Conservation (phyloP, 2,329 filamentous ascomycete species). For the Xylariaceae sp. region DNA sequence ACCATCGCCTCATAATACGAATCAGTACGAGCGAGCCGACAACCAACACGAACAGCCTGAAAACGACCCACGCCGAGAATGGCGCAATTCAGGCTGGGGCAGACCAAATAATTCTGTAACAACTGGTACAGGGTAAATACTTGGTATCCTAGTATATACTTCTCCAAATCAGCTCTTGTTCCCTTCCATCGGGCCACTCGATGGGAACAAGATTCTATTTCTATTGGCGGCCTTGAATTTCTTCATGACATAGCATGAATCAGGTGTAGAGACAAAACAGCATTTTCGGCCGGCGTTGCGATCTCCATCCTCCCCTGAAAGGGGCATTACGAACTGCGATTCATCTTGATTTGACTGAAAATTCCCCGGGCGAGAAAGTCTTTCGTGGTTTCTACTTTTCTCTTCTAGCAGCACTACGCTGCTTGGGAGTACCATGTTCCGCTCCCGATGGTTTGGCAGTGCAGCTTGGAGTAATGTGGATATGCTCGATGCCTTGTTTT, state of each 20-base stretch:
- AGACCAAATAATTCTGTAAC: constrained; percentile 55
- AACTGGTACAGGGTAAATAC: constrained; percentile 45
- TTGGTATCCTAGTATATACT: constrained; percentile 29
- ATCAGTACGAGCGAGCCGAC: constrained; percentile 50
- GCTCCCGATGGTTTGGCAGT: constrained; percentile 24
- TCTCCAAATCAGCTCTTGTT: constrained; percentile 25
- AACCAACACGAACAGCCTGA: constrained; percentile 44
- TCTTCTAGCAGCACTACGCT: constrained; percentile 28
- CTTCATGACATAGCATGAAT: constrained; percentile 34
- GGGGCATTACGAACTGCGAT: constrained; percentile 25
- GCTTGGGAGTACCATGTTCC: constrained; percentile 22
- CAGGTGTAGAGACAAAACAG: constrained; percentile 33
- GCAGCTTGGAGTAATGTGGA: constrained; percentile 37
- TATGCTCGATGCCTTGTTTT: constrained; percentile 27
- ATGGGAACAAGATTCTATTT: constrained; percentile 20
- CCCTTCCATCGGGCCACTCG: constrained; percentile 23
- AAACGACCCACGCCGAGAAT: constrained; percentile 53
- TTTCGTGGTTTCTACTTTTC: constrained; percentile 23
- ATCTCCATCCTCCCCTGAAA: constrained; percentile 25
- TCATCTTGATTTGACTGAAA: constrained; percentile 20
- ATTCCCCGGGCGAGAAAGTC: constrained; percentile 20
- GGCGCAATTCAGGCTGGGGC: constrained; percentile 60
- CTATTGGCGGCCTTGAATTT: constrained; percentile 25
- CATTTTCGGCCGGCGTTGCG: constrained; percentile 38
- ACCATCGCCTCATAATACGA: constrained; percentile 46